Evolutionary conservation across 2,329 filamentous ascomycete species (phyloP).

Genomic region (Lasiodiplodia sp.): DNA sequence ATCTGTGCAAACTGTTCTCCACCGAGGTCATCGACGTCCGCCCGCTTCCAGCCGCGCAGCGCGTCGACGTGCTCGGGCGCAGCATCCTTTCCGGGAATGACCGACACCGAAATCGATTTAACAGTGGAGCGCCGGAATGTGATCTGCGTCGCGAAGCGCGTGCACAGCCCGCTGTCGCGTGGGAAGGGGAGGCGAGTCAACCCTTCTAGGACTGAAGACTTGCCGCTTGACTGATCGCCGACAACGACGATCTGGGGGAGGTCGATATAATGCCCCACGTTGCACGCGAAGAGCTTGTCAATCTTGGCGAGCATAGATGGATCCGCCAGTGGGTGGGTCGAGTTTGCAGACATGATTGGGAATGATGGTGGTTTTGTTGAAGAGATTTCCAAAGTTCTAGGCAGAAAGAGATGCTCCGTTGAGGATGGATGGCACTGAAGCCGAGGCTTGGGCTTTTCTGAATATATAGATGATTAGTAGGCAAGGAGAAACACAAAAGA

Average conservation of each 20-base stretch:
- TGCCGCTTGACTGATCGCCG: conserved; percentile 85
- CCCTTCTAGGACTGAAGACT: conserved; percentile 66
- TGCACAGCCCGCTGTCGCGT: conserved; percentile 48
- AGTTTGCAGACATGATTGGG: background rate
- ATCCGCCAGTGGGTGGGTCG: background rate
- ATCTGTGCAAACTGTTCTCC: conserved; percentile 34
- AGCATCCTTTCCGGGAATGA: conserved; percentile 37
- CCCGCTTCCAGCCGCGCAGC: conserved; percentile 38
- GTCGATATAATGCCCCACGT: conserved; percentile 42
- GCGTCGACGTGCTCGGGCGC: conserved; percentile 32
- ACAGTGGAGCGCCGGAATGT: conserved; percentile 44
- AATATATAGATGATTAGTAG: too few relatives aligned
- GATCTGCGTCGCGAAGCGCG: conserved; percentile 57
- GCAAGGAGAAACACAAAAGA: too few relatives aligned
- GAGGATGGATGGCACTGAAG: too few relatives aligned
- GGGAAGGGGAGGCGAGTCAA: conserved; percentile 51
- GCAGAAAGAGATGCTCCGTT: too few relatives aligned
- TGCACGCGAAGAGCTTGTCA: conserved; percentile 45
- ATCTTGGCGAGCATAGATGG: conserved; percentile 43
- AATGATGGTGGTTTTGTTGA: background rate
- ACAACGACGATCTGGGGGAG: conserved; percentile 79
- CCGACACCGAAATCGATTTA: conserved; percentile 42
- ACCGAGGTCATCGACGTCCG: conserved; percentile 34
- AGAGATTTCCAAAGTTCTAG: too few relatives aligned
- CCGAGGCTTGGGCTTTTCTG: too few relatives aligned